Conservation (phyloP, 345 rosid genomes). For the Balakata baccata region DNA sequence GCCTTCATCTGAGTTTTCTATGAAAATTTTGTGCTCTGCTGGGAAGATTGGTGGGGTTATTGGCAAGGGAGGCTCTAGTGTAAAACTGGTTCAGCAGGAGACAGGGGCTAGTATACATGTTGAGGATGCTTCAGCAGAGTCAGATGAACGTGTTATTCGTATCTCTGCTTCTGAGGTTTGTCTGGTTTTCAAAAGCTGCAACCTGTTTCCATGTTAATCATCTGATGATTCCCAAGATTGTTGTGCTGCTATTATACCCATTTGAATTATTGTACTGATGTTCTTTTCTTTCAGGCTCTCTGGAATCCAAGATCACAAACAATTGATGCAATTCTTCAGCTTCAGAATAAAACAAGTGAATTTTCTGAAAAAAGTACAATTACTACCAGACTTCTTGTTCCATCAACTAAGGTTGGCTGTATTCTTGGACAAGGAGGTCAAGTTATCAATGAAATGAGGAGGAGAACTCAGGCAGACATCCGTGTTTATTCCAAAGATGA, state of each 20-base stretch:
- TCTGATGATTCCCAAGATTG: slow-evolving; percentile 1
- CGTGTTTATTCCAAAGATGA: slow-evolving; percentile 55
- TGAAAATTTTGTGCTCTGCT: slow-evolving; percentile 49
- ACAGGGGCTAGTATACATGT: slow-evolving; percentile 55
- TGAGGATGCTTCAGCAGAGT: slow-evolving; percentile 43
- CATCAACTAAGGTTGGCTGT: slow-evolving; percentile 57
- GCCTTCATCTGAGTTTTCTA: slow-evolving; percentile 50
- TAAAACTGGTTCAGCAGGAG: slow-evolving; percentile 49
- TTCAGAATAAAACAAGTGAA: slow-evolving; percentile 50
- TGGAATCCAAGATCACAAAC: slow-evolving; percentile 49
- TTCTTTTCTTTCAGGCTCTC: slow-evolving; percentile 39
- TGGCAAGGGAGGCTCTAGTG: slow-evolving; percentile 59
- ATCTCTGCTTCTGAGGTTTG: slow-evolving; percentile 54
- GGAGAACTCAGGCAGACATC: slow-evolving; percentile 56
- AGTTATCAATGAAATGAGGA: slow-evolving; percentile 62
- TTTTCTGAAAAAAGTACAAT: slow-evolving; percentile 41
- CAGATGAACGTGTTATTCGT: slow-evolving; percentile 48
- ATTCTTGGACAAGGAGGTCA: slow-evolving; percentile 64
- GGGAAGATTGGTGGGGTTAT: slow-evolving; percentile 60
- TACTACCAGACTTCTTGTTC: slow-evolving; percentile 51
- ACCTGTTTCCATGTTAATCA: neutral
- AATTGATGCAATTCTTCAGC: slow-evolving; percentile 56
- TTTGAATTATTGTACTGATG: slow-evolving; percentile 27
- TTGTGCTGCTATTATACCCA: slow-evolving; percentile 4
- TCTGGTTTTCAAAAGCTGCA: neutral